Evolutionary conservation across 1,284 basidiomycete genomes (phyloP).

Genomic region (Apiotrichum veenhuisii): DNA sequence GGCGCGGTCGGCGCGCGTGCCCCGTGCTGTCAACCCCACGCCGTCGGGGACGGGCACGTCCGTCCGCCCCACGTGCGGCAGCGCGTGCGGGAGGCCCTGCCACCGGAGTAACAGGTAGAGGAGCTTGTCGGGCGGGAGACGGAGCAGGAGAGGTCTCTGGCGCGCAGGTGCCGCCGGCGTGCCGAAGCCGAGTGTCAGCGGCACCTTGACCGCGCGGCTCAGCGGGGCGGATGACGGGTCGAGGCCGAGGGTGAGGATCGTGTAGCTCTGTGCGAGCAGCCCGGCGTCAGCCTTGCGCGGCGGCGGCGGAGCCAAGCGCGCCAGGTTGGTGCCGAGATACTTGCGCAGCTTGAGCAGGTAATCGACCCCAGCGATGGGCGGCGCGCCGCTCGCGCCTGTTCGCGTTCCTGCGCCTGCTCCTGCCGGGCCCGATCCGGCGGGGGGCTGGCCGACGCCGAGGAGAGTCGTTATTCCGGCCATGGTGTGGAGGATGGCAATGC

Average conservation of each 20-base stretch:
- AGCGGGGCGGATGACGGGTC: conserved; percentile 45
- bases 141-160: conserved; percentile 36
- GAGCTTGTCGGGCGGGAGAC: conserved; percentile 46
- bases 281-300: conserved; percentile 16
- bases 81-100: conserved; percentile 37
- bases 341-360: conserved; percentile 46
- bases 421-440: conserved; percentile 1
- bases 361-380: conserved; percentile 32
- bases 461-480: conserved; percentile 13
- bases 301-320: conserved; percentile 35
- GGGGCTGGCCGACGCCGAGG: conserved; percentile 14
- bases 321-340: conserved; percentile 41
- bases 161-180: conserved; percentile 15
- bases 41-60: conserved; percentile 44
- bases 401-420: too few relatives aligned
- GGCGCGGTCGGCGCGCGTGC: conserved; percentile 17
- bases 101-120: conserved; percentile 47
- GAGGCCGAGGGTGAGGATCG: conserved; percentile 46
- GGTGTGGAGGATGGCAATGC: neutral
- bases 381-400: too few relatives aligned
- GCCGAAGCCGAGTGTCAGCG: conserved; percentile 45
- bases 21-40: conserved; percentile 32
- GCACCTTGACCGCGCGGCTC: conserved; percentile 35
- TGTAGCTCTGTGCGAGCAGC: conserved; percentile 42
- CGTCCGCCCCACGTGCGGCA: conserved; percentile 43